phyloP scores from a whole-genome alignment of 1,284 basidiomycete genomes.

The Cutaneotrichosporon arboriforme region DNA sequence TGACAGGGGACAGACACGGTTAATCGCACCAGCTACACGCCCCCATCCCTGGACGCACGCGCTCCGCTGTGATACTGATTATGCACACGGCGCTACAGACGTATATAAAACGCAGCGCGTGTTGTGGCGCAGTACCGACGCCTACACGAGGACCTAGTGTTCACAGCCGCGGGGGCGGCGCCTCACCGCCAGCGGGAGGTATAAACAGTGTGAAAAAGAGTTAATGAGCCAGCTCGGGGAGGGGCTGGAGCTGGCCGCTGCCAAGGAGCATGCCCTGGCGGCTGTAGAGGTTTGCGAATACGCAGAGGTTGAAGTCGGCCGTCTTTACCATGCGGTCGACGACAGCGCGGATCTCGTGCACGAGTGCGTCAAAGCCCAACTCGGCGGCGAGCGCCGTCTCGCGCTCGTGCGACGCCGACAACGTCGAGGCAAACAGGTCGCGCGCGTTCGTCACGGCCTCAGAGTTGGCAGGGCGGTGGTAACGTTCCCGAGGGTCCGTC shows the following conservation, averaged over 20 bases:
- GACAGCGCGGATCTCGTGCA: constrained; percentile 47
- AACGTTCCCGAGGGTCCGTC: constrained; percentile 15
- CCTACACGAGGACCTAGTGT: no score
- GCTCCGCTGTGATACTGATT: no score
- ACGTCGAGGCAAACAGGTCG: constrained; percentile 7
- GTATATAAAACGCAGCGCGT: no score
- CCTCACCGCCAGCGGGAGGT: no score
- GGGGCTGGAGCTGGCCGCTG: constrained; percentile 12
- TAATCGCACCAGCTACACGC: no score
- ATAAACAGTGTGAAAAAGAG: background rate
- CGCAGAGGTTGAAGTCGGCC: constrained; percentile 41
- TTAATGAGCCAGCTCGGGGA: constrained; percentile 11
- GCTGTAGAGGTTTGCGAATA: constrained; percentile 20
- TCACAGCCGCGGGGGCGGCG: no score
- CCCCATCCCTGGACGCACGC: no score
- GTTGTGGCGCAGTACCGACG: no score
- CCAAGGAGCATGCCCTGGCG: constrained; percentile 19
- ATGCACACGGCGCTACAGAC: no score
- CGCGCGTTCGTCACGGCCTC: constrained; percentile 9
- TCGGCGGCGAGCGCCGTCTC: constrained; percentile 11
- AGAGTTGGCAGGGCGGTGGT: constrained; percentile 16
- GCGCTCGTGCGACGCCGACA: background rate
- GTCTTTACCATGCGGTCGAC: constrained; percentile 51
- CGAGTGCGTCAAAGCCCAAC: constrained; percentile 14
- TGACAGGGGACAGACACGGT: no score